A percentile compares a stretch with the other conserved stretches of the same genome.
phyloP scores from a whole-genome alignment of 139 green algal genomes.

The Ettlia oleoabundans region DNA sequence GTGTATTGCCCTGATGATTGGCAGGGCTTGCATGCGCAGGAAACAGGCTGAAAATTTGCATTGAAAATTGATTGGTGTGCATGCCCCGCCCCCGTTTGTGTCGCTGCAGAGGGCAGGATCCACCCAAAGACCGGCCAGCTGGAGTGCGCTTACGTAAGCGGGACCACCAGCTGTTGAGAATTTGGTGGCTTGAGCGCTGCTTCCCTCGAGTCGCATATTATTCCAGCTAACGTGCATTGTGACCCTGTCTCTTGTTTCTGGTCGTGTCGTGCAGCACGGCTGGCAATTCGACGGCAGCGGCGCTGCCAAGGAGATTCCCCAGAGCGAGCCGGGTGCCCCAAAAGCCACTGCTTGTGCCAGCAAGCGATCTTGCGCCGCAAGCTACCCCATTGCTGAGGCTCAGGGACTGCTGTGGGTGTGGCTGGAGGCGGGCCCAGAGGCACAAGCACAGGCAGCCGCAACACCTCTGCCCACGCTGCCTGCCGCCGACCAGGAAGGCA shows the following conservation, averaged over 20 bases:
- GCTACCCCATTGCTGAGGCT: neutral
- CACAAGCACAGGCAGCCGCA: neutral
- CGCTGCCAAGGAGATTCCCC: conserved; percentile 1
- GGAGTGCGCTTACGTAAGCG: conserved; percentile 19
- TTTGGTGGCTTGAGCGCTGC: neutral
- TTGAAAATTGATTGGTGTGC: too few relatives aligned
- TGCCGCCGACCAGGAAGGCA: neutral
- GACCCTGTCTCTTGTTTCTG: neutral
- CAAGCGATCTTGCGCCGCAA: conserved; percentile 4
- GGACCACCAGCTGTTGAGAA: neutral
- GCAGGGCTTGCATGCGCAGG: too few relatives aligned
- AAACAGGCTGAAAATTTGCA: neutral
- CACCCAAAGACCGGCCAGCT: neutral
- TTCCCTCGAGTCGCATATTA: too few relatives aligned
- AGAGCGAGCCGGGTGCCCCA: conserved; percentile 7
- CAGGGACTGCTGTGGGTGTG: conserved; percentile 34
- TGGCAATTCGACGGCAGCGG: conserved; percentile 30
- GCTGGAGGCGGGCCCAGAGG: conserved; percentile 14
- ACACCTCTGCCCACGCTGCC: conserved; percentile 26
- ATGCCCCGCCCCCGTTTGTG: neutral
- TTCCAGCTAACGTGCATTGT: too few relatives aligned
- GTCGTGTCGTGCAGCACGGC: conserved; percentile 1
- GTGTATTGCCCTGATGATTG: too few relatives aligned
- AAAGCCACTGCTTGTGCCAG: conserved; percentile 14
- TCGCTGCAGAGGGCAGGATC: conserved; percentile 19